Conservation (phyloP, 2,329 filamentous ascomycete species). For the Aspergillus glaucus region DNA sequence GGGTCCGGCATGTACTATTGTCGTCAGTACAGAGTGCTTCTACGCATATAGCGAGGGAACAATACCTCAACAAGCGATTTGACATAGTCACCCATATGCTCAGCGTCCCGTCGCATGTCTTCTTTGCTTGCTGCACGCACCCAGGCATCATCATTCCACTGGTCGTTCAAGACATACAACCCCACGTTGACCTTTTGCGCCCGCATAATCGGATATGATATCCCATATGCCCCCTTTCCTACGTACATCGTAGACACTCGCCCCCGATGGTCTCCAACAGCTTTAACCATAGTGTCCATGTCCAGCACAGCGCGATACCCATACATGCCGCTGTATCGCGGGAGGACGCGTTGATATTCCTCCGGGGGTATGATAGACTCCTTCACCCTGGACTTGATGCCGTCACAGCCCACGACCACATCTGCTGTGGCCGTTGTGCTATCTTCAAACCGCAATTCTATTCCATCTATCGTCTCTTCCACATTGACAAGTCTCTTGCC, state of each 20-base stretch:
- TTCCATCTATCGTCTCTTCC: conserved; percentile 7
- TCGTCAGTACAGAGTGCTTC: not conserved
- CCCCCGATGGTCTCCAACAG: conserved; percentile 27
- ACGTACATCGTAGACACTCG: conserved; percentile 26
- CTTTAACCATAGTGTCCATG: conserved; percentile 27
- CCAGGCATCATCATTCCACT: conserved; percentile 27
- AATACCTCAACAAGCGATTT: conserved; percentile 22
- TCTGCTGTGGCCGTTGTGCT: conserved; percentile 22
- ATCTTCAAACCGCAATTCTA: conserved; percentile 25
- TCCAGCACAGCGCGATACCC: conserved; percentile 29
- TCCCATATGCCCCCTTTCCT: conserved; percentile 23
- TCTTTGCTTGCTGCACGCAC: conserved; percentile 22
- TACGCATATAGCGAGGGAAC: not conserved
- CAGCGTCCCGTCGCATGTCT: conserved; percentile 23
- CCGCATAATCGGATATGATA: conserved; percentile 30
- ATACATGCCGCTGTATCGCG: conserved; percentile 30
- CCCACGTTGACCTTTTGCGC: conserved; percentile 29
- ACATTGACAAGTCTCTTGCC: conserved; percentile 24
- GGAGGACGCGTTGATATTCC: conserved; percentile 10
- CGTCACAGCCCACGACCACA: conserved; percentile 33
- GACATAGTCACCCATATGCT: conserved; percentile 23
- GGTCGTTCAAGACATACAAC: conserved; percentile 20
- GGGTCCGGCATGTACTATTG: conserved; percentile 24
- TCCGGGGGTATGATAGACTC: conserved; percentile 21
- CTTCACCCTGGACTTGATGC: conserved; percentile 26